Evolutionary conservation across 2,329 filamentous ascomycete genomes (phyloP).

Genomic region (Diaporthe sp.): DNA sequence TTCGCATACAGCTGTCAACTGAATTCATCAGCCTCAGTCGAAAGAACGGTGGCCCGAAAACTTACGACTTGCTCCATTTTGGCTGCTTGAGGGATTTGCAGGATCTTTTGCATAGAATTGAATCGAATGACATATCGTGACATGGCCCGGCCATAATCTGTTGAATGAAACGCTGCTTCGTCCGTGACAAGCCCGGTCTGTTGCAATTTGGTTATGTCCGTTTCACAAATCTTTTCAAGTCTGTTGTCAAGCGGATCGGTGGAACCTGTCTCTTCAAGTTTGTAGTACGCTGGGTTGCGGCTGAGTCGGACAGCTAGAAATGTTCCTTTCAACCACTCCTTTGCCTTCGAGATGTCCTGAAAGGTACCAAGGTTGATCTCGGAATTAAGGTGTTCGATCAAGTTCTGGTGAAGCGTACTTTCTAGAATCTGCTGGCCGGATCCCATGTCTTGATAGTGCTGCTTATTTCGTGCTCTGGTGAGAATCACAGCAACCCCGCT

Average conservation of each 20-base stretch:
- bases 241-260: slow-evolving; percentile 68
- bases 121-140: slow-evolving; percentile 85
- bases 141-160: slow-evolving; percentile 84
- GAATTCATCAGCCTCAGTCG: slow-evolving; percentile 28
- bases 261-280: slow-evolving; percentile 67
- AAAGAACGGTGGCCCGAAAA: slow-evolving; percentile 33
- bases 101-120: slow-evolving; percentile 80
- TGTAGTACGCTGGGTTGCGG: slow-evolving; percentile 78
- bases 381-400: slow-evolving; percentile 88
- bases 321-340: slow-evolving; percentile 81
- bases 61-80: slow-evolving; percentile 78
- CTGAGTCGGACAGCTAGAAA: slow-evolving; percentile 83
- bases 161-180: slow-evolving; percentile 68
- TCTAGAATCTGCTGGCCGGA: slow-evolving; percentile 81
- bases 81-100: slow-evolving; percentile 72
- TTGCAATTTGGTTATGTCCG: slow-evolving; percentile 75
- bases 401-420: slow-evolving; percentile 81
- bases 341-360: slow-evolving; percentile 73
- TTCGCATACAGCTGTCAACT: slow-evolving; percentile 77
- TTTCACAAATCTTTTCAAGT: slow-evolving; percentile 78
- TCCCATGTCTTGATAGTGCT: slow-evolving; percentile 79
- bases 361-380: slow-evolving; percentile 85
- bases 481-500: slow-evolving; percentile 84
- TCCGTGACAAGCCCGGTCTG: slow-evolving; percentile 69
- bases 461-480: slow-evolving; percentile 75